Evolutionary conservation across 208 protist species (phyloP).

Genomic region (Entamoeba dispar): DNA sequence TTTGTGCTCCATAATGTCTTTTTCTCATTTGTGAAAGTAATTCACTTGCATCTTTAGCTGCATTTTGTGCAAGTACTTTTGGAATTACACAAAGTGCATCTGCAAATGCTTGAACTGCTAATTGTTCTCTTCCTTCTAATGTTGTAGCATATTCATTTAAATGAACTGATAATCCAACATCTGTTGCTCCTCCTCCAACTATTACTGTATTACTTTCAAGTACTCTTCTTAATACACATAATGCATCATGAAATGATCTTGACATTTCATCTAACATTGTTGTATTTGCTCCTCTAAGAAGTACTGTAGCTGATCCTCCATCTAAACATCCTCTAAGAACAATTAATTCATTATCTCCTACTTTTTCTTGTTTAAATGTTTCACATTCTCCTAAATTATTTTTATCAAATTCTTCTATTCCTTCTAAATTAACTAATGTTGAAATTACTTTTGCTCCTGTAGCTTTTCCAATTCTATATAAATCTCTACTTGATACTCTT

Average conservation of each 20-base stretch:
- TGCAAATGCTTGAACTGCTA: slow-evolving; percentile 90
- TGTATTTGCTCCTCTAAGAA: slow-evolving; percentile 87
- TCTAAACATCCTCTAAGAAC: slow-evolving; percentile 51
- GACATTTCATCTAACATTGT: slow-evolving; percentile 45
- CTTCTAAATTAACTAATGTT: slow-evolving; percentile 78
- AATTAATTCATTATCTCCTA: slow-evolving; percentile 82
- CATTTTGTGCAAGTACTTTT: slow-evolving; percentile 88
- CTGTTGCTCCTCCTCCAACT: slow-evolving; percentile 86
- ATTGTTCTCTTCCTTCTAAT: slow-evolving; percentile 78
- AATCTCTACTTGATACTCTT: slow-evolving; percentile 61
- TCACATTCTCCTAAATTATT: slow-evolving; percentile 68
- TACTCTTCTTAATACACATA: slow-evolving; percentile 88
- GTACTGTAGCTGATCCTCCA: slow-evolving; percentile 66
- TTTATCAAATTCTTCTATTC: slow-evolving; percentile 77
- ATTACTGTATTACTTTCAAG: slow-evolving; percentile 83
- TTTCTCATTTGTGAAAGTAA: slow-evolving; percentile 85
- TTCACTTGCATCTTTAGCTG: slow-evolving; percentile 85
- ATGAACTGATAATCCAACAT: slow-evolving; percentile 85
- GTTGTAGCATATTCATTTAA: slow-evolving; percentile 84
- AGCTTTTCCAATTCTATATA: slow-evolving; percentile 66
- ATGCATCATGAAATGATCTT: slow-evolving; percentile 75
- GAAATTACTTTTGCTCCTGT: slow-evolving; percentile 72
- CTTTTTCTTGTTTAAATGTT: slow-evolving; percentile 66
- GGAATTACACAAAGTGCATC: slow-evolving; percentile 90
- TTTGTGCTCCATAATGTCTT: slow-evolving; percentile 67